Conservation (phyloP, 768 basidiomycete species). For the Phanerodontia chrysosporium region DNA sequence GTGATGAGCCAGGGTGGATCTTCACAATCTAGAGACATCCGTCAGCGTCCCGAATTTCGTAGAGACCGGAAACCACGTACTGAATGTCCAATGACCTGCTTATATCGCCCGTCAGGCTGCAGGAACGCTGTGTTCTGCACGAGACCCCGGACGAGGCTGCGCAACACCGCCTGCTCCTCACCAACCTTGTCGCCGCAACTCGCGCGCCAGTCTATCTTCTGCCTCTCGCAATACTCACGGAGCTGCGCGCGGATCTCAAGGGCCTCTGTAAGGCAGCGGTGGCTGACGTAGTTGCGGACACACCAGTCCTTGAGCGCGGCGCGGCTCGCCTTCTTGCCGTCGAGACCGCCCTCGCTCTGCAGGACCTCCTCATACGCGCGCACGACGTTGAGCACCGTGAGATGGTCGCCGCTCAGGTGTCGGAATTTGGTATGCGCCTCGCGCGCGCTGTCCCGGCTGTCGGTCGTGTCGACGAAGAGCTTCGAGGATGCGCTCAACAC, state of each 20-base stretch:
- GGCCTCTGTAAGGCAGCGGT: constrained; percentile 76
- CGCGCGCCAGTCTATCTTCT: constrained; percentile 53
- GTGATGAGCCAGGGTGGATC: constrained; percentile 84
- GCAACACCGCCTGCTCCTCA: constrained; percentile 58
- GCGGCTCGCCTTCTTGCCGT: constrained; percentile 35
- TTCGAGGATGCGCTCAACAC: constrained; percentile 78
- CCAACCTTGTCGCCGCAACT: constrained; percentile 64
- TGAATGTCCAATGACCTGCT: constrained; percentile 68
- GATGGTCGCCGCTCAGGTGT: constrained; percentile 85
- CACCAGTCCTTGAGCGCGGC: constrained; percentile 66
- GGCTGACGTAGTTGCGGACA: constrained; percentile 75
- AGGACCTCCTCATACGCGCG: constrained; percentile 75
- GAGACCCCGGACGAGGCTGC: constrained; percentile 70
- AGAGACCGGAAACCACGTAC: constrained; percentile 32
- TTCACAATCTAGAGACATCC: constrained; percentile 55
- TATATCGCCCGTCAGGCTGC: constrained; percentile 86
- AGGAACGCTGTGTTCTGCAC: constrained; percentile 81
- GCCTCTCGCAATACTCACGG: constrained; percentile 53
- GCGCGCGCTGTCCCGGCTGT: constrained; percentile 67
- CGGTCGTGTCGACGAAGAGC: constrained; percentile 73
- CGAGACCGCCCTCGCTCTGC: constrained; percentile 27
- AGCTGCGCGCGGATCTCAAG: constrained; percentile 79
- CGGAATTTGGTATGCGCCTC: constrained; percentile 75
- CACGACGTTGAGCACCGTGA: constrained; percentile 84
- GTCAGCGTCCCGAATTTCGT: too few relatives aligned